These are phyloP conservation scores for Chaetoceros muelleri DNA, from an alignment of 108 stramenopile species.

Conservation along the genomic window DNA sequence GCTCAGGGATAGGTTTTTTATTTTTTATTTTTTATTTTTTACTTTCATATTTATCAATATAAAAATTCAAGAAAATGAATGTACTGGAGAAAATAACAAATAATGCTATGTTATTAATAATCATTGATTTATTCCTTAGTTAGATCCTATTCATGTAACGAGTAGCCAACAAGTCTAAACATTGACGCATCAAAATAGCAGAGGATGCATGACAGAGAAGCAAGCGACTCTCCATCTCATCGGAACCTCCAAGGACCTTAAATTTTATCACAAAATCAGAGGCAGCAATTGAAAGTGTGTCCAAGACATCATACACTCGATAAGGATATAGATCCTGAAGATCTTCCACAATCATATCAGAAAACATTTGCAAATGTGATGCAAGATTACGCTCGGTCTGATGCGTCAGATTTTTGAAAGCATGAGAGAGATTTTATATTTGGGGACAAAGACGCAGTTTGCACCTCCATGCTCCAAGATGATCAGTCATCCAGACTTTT, in stretches of 20 bases:
- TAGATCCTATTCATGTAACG: constrained; percentile 78
- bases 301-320: constrained; percentile 93
- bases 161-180: constrained; percentile 80
- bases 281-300: constrained; percentile 78
- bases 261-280: constrained; percentile 96
- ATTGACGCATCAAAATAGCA: constrained; percentile 80
- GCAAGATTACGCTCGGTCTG: constrained; percentile 90
- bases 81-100: too few species aligned
- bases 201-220: constrained; percentile 91
- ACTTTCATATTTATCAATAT: too few species aligned
- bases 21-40: too few species aligned
- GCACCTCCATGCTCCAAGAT: constrained; percentile 84
- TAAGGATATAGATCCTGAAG: constrained; percentile 85
- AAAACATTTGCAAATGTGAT: constrained; percentile 71
- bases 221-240: constrained; percentile 87
- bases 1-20: too few species aligned
- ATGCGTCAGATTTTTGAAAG: constrained; percentile 84
- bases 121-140: too few species aligned
- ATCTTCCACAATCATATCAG: constrained; percentile 72
- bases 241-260: constrained; percentile 73
- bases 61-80: too few species aligned
- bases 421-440: constrained; percentile 88
- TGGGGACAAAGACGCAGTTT: constrained; percentile 84
- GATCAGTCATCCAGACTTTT: constrained; percentile 48
- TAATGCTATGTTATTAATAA: too few species aligned